Base-by-base conservation (phyloP, 805 yeast species). In the Starmerella powellii region DNA sequence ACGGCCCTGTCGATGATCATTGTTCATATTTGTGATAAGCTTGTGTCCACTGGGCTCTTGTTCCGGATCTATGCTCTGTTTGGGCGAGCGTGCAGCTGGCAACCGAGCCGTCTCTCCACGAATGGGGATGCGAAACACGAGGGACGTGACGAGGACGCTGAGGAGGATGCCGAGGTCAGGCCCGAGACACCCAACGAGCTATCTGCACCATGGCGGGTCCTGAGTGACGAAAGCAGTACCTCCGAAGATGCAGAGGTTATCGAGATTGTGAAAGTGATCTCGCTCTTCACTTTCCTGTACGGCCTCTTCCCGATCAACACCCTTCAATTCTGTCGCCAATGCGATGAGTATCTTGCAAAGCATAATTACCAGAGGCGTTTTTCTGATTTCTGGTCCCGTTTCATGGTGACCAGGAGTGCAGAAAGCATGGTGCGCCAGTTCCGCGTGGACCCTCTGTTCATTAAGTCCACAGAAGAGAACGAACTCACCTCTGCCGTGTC, bases 221-320 rank as follows among this genome's bases (percentile, higher is more conserved):
- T n/a, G n/a, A n/a, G n/a, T n/a, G n/a, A n/a, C n/a, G n/a, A n/a
- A n/a, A 10, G 8, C 21, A n/a, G 6, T 5, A 15, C 18, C 34
- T 6, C 5, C 10, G 34, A 10, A 8, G 35, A 38, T 12, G 15
- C 8, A 6, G 46, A 39, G 26, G 27, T 20, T 5, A 19, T 44
- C 4, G 37, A 33, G n/a, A 33, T 27, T 3, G 34, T 64, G 12
- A 51, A 63, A 38, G 46, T 60, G 34, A 57, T 55, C 37, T 59
- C 66, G 34, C 53, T 73, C n/a, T 66, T 66, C 40, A 66, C 73
- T 1, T 57, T 73, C 20, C 53, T 77, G 1, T 78, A 78, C 48
- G 82, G 79, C 0, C 54, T 76, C 11, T 77, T 66, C 45, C 82
- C 83, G 0, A 54, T 65, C 18, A 71, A 71, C 46, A 58, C 75